phyloP scores from a whole-genome alignment of 441 rosid species.

The Eutrema salsugineum region DNA sequence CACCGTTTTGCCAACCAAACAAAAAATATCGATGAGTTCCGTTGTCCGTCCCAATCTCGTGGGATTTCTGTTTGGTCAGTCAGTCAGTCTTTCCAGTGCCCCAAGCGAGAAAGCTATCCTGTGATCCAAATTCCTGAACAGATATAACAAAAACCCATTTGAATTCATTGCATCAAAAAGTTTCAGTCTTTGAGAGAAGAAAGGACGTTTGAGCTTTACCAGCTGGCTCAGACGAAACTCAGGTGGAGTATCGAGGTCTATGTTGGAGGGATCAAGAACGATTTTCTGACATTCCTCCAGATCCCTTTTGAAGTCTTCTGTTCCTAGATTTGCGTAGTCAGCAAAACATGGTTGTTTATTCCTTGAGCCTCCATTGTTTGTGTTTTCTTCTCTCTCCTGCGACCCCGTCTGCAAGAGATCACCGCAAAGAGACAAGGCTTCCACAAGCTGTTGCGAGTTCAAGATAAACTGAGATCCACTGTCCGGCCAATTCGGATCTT shows the following conservation, averaged over 20 bases:
- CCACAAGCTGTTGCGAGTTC: constrained; percentile 89
- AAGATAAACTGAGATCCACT: constrained; percentile 64
- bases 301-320: constrained; percentile 77
- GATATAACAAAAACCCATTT: neutral
- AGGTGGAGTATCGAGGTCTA: constrained; percentile 89
- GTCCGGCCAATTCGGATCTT: constrained; percentile 77
- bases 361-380: constrained; percentile 34
- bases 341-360: constrained; percentile 48
- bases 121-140: constrained; percentile 84
- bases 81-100: constrained; percentile 53
- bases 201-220: constrained; percentile 35
- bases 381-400: constrained; percentile 53
- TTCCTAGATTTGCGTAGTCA: constrained; percentile 70
- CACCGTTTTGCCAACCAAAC: constrained; percentile 21
- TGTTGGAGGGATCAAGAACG: constrained; percentile 65
- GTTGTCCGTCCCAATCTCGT: constrained; percentile 7
- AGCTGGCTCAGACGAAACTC: constrained; percentile 95
- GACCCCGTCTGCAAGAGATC: constrained; percentile 83
- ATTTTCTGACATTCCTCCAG: constrained; percentile 83
- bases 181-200: neutral
- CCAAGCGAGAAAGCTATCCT: constrained; percentile 85
- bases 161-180: neutral
- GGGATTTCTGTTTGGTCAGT: constrained; percentile 12
- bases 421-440: constrained; percentile 79
- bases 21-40: constrained; percentile 8